Evolutionary conservation across 176 grass and related monocot genomes (phyloP), one percentile per base, ranked within the genome.

Genomic region (Ensete glaucum): DNA sequence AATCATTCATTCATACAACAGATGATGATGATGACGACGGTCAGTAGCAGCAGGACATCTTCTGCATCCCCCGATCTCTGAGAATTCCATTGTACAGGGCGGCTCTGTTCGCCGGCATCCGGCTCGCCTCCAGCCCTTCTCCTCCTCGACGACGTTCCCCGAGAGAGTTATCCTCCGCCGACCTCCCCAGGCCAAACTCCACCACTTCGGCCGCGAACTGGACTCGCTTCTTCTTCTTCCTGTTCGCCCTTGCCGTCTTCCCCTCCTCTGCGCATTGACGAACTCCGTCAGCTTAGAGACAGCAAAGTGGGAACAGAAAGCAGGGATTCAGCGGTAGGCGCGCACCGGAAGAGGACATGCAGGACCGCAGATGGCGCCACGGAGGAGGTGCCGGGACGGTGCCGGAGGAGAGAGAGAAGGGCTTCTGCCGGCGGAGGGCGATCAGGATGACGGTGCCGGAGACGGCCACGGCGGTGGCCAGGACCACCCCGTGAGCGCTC

Each of bases 51-150:
- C 80, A 96, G 71, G 92, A n/a, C 66, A 85, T 26, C 74, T 89
- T 82, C 67, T 89, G 89, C 73, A 86, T 82, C 81, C 71, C 68
- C 53, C 92, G 89, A 60, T 77, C 89, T 50, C 89, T 87, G 54
- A 96, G 85, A 72, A 96, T 92, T 78, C 89, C 89, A 19, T 82
- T 84, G 83, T 92, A 96, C 50, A 96, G 81, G 81, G 89, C 92
- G 76, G 84, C 85, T 75, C 89, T 73, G 71, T 96, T 96, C 54
- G 89, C 92, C 62, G 92, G 92, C 92, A 96, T 92, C 69, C 72
- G 78, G 14, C 73, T 48, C 49, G 34, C 49, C 76, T 19, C 7
- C 27, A 0, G 24, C 15, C 12, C 60, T 2, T 9, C 67, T 70
- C 48, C 43, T 43, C 67, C 34, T 53, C 14, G 1, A 9, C 8